Base-by-base conservation (phyloP, 2,329 filamentous ascomycete genomes). In the Cladophialophora immunda region DNA sequence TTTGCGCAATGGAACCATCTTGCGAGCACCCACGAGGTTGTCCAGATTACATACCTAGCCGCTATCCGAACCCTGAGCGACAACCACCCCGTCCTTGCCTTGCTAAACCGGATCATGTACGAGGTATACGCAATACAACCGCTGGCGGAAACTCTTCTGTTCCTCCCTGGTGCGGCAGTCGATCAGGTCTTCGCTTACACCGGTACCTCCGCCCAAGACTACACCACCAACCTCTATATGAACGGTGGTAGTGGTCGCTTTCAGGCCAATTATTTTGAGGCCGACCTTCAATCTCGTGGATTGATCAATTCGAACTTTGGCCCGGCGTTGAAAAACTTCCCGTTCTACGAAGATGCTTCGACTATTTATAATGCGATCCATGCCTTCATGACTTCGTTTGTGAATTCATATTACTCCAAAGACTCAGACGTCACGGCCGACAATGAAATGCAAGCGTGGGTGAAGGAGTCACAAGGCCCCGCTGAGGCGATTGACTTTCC, bases 1-100 rank as follows among this genome's bases (percentile, higher is more conserved):
- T 64, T 38, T 13, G 62, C 62, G 25, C 62, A 64, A 27, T 64
- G 62, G 62, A 64, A 64, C 15, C 62, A 64, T 45, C 62, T 64
- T 19, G 62, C 62, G 30, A 64, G 62, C 56, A 64, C 62, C 45
- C 62, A 64, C n/a, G 62, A 64, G 32, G 62, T 64, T n/a, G 62
- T 64, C 15, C 62, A 64, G 41, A 64, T 64, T 34, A 45, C 45
- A 29, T 64, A 64, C n/a, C 45, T 64, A 9, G 62, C 62, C 22
- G 62, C 62, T 19, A 64, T 64, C 27, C 62, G 62, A 17, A 59
- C 62, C 9, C 54, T 64, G 22, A 64, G 62, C 55, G 62, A 64
- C n/a, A 45, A 64, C 19, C 62, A 64, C 19, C 62, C 62, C 1
- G 62, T 64, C 41, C 55, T 64, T 25, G 62, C 62, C 27, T 41